phyloP scores from a whole-genome alignment of 2,329 filamentous ascomycete genomes.

The Coleophoma eucalyptorum region DNA sequence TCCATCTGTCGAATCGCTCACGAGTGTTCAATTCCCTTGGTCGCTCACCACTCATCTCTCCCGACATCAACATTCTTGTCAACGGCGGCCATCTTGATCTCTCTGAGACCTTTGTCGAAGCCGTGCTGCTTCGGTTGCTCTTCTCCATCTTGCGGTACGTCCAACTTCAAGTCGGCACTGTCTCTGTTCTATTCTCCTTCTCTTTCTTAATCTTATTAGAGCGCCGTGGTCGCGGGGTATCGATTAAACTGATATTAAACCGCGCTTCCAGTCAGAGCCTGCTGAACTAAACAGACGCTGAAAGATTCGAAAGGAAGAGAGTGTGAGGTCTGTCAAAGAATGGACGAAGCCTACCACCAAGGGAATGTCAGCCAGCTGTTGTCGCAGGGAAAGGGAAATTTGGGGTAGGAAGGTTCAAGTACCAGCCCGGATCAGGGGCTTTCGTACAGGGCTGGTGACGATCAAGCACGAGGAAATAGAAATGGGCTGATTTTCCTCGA shows the following conservation, averaged over 20 bases:
- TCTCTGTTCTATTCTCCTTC: constrained; percentile 7
- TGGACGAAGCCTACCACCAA: constrained; percentile 17
- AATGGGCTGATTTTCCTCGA: not conserved
- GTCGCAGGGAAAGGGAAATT: not conserved
- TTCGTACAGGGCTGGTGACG: constrained; percentile 10
- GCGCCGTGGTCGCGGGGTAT: constrained; percentile 10
- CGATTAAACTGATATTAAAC: constrained; percentile 16
- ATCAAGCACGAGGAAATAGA: constrained; percentile 8
- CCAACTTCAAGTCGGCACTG: constrained; percentile 21
- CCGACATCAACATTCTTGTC: constrained; percentile 77
- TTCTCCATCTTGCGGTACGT: constrained; percentile 17
- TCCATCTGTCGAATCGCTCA: constrained; percentile 80
- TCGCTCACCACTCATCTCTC: constrained; percentile 73
- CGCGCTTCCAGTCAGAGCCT: constrained; percentile 28
- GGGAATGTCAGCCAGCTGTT: constrained; percentile 4
- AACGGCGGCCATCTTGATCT: constrained; percentile 79
- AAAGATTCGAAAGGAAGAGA: constrained; percentile 9
- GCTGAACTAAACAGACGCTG: constrained; percentile 26
- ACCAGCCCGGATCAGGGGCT: constrained; percentile 9
- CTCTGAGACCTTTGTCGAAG: constrained; percentile 53
- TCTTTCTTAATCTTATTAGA: not conserved
- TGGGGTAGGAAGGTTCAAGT: constrained; percentile 11
- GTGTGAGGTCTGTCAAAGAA: constrained; percentile 18
- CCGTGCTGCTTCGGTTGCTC: constrained; percentile 18
- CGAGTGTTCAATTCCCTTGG: constrained; percentile 63